Base-by-base conservation (phyloP, 2,329 filamentous ascomycete species). In the Paecilomyces sp. region DNA sequence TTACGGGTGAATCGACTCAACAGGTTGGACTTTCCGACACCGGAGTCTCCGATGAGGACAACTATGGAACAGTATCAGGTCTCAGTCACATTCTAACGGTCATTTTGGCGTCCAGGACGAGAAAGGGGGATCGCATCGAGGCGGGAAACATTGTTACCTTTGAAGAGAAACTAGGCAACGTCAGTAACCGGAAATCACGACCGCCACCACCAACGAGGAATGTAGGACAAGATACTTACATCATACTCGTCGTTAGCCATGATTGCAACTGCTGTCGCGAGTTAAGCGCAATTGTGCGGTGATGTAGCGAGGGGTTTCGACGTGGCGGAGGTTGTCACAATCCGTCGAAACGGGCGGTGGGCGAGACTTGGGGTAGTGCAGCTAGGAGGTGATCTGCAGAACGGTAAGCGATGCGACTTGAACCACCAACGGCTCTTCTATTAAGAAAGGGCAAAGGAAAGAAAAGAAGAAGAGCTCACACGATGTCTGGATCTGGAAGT, bases 201-300 rank as follows among this genome's bases (percentile, higher is more conserved):
- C 18, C 51, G 51, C 51, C 22, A 25, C n/a, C 51, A 53, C 22
- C 25, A 13, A 36, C 9, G 1, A 54, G 8, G 34, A 51, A 7
- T 54, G 8, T 12, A 60, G 30, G 54, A 59, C 13, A n/a, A 11
- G 18, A 60, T 56, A 80, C 92, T 84, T 83, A 97, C 93, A 88
- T 99, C 94, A 83, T 99, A 99, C 84, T 99, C 94, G 86, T 99
- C 94, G 88, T 97, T 99, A 75, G 93, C 94, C 94, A 97, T 99
- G 79, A 63, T 69, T 68, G 66, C 66, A 60, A 63, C 61, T 63
- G 58, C 55, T 62, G 61, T 65, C 65, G 67, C 63, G 61, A 62
- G 56, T 60, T 54, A 60, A 68, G 65, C 62, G 62, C 61, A 58
- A 56, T 47, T 60, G 61, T 56, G 64, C 34, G 63, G 60, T 62